Percentiles rank a stretch among this genome's conserved stretches.
These are phyloP conservation scores for Tulasnella sp. DNA, from an alignment of 768 basidiomycete species.

Conservation along the genomic window DNA sequence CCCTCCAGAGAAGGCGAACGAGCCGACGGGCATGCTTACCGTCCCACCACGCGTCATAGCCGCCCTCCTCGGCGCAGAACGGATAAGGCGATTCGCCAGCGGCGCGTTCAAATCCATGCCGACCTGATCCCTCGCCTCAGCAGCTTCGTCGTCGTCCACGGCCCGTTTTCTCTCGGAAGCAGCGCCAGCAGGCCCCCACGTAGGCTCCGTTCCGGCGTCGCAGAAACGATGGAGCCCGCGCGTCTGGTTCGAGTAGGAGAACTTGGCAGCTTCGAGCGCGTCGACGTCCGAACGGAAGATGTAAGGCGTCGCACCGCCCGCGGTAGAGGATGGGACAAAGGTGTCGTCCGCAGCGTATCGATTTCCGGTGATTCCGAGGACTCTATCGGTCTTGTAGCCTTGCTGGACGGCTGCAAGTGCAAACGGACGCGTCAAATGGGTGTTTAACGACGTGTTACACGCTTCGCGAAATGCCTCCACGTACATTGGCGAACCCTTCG, in stretches of 20 bases:
- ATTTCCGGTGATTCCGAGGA: background rate
- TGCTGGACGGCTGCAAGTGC: background rate
- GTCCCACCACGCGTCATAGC: background rate
- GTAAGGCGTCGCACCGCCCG: background rate
- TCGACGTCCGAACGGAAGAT: slow-evolving; percentile 11
- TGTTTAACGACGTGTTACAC: background rate
- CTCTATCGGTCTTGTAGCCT: slow-evolving; percentile 8
- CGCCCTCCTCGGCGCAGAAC: background rate
- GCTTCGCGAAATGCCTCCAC: background rate
- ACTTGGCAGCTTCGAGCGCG: background rate
- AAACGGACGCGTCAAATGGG: background rate
- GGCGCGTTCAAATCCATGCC: background rate
- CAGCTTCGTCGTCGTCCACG: slow-evolving; percentile 1
- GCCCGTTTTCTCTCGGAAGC: background rate
- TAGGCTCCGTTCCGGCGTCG: background rate
- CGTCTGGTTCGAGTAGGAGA: background rate
- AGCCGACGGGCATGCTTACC: slow-evolving; percentile 5
- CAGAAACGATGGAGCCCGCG: background rate
- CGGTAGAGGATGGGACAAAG: background rate
- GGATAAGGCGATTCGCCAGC: background rate
- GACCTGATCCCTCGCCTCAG: background rate
- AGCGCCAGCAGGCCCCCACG: background rate
- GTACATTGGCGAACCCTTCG: slow-evolving; percentile 3
- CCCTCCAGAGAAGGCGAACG: background rate
- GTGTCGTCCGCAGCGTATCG: background rate